Base-by-base conservation (phyloP, 352 stramenopile species). In the Pythium myriotylum region DNA sequence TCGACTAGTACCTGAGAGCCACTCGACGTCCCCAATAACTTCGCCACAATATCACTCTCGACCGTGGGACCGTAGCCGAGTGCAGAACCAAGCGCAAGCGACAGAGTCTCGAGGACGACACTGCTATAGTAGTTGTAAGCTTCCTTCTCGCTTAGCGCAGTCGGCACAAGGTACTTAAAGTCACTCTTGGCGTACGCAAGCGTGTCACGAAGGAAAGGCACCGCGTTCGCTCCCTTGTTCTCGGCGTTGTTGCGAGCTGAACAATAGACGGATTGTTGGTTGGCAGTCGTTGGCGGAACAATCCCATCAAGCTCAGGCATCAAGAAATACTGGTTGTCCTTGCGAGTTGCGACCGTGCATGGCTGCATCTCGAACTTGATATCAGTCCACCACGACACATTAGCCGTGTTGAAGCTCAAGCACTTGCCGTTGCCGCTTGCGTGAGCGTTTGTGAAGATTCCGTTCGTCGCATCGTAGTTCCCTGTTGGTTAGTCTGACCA, bases 81-180 rank as follows among this genome's bases (percentile, higher is more conserved):
- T 5, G 46, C 8, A 12, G 26, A 39, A 3, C 35, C 39, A 2
- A 59, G 7, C n/a, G 39, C 39, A 9, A 49, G 20, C 32, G 51
- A 62, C 26, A 67, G 20, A 13, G 39, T 67, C 35, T 67, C 59
- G 7, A 61, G 35, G n/a, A 67, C 59, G 24, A 67, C 51, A 20
- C 50, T 62, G 7, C 14, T 39, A 26, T 67, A 61, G 59, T 67
- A 67, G 23, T 45, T 61, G 43, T 50, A 62, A 17, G 42, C 51
- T 7, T 61, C 33, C 29, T 48, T 47, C 7, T 27, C 35, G 19
- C 17, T 45, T 1, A 67, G 20, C 0, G 20, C 45, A 8, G 59
- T 23, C 32, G 59, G 51, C 24, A 67, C 59, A 13, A 67, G 43
- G 16, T 50, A 57, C 9, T 35, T 60, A 7, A 67, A 42, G 35